A percentile compares a stretch with the other conserved stretches of the same genome.
phyloP scores from a whole-genome alignment of 78 protist species.

The Salpingoeca rosetta region DNA sequence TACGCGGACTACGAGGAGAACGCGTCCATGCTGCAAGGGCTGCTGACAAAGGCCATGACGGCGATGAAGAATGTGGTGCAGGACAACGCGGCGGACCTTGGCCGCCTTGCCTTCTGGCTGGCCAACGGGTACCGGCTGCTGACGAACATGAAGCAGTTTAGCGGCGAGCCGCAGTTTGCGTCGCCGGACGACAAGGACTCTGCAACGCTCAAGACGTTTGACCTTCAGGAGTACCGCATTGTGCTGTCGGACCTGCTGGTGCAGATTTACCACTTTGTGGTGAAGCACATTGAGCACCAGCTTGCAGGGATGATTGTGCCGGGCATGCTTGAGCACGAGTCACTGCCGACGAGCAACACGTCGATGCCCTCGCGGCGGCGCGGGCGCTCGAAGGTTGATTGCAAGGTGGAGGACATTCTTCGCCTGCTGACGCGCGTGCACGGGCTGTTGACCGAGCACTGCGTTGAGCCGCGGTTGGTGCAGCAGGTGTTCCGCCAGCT shows the following conservation, averaged over 20 bases:
- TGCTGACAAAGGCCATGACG: not conserved
- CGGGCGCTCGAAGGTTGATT: not conserved
- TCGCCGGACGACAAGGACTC: not conserved
- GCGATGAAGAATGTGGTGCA: not conserved
- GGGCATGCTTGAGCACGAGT: conserved; percentile 3
- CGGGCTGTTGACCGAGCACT: not conserved
- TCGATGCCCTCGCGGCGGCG: not conserved
- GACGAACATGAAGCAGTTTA: not conserved
- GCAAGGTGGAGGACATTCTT: not conserved
- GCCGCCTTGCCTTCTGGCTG: not conserved
- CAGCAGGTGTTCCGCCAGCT: conserved; percentile 8
- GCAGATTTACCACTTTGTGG: conserved; percentile 10
- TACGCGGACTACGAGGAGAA: not conserved
- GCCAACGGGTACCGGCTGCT: not conserved
- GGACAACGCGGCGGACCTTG: not conserved
- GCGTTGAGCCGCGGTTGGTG: not conserved
- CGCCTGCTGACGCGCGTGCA: not conserved
- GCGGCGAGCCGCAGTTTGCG: not conserved
- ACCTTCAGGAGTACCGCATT: not conserved
- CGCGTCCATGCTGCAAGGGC: not conserved
- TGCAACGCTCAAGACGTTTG: conserved; percentile 15
- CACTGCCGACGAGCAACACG: not conserved
- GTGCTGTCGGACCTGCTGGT: conserved; percentile 9
- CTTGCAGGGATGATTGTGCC: not conserved
- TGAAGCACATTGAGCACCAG: not conserved